phyloP scores from a whole-genome alignment of 768 basidiomycete genomes.

The Mycena rebaudengoi region DNA sequence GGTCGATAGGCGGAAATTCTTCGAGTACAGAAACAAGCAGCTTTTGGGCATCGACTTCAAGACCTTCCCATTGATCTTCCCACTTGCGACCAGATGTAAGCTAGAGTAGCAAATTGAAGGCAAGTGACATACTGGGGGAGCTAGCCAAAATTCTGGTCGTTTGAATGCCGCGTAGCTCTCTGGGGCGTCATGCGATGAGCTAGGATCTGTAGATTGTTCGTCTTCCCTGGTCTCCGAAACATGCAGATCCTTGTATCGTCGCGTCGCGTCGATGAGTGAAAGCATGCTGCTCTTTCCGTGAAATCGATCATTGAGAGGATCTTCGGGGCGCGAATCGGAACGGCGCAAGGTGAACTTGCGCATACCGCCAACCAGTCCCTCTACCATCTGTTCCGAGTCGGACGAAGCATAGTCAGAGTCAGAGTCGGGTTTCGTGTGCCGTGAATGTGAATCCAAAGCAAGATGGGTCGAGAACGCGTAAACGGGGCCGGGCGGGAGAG shows the following conservation, averaged over 20 bases:
- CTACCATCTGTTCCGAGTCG: slow-evolving; percentile 44
- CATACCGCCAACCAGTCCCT: slow-evolving; percentile 42
- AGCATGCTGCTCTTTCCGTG: slow-evolving; percentile 70
- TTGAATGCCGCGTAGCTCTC: slow-evolving; percentile 34
- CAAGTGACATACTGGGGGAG: slow-evolving; percentile 56
- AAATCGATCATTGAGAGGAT: slow-evolving; percentile 54
- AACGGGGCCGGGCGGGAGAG: slow-evolving; percentile 14
- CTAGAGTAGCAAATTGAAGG: background rate
- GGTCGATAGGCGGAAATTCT: slow-evolving; percentile 70
- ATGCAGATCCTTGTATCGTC: slow-evolving; percentile 62
- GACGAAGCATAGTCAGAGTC: slow-evolving; percentile 38
- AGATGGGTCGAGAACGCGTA: slow-evolving; percentile 33
- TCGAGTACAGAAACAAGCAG: slow-evolving; percentile 44
- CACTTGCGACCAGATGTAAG: slow-evolving; percentile 49
- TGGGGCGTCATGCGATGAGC: background rate
- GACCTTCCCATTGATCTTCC: slow-evolving; percentile 63
- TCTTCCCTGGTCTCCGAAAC: slow-evolving; percentile 43
- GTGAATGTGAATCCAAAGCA: slow-evolving; percentile 20
- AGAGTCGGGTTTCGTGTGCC: slow-evolving; percentile 30
- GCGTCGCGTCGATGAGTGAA: slow-evolving; percentile 61
- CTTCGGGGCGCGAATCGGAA: slow-evolving; percentile 41
- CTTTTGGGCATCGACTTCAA: slow-evolving; percentile 39
- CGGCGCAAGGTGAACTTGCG: slow-evolving; percentile 48
- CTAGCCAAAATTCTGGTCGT: slow-evolving; percentile 63
- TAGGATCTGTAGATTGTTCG: slow-evolving; percentile 21